Evolutionary conservation across 2,329 filamentous ascomycete genomes (phyloP).

Genomic region (Thermochaetoides dissita): DNA sequence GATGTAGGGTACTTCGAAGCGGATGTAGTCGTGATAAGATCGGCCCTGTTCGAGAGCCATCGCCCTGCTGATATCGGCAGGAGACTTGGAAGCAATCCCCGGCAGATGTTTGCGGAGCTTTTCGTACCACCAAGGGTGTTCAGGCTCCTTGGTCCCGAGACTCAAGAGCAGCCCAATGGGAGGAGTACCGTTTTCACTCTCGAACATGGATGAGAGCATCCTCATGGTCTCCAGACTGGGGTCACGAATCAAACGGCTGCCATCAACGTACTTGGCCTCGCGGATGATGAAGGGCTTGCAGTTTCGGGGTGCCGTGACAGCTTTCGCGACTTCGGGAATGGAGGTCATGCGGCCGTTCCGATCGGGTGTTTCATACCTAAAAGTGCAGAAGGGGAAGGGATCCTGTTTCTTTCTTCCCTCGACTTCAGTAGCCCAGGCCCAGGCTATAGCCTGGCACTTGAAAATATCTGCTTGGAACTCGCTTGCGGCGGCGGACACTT

Average conservation of each 20-base stretch:
- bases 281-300: slow-evolving; percentile 18
- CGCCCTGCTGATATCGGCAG: slow-evolving; percentile 1
- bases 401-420: slow-evolving; percentile 8
- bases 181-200: slow-evolving; percentile 6
- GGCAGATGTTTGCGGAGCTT: slow-evolving; percentile 5
- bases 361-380: slow-evolving; percentile 12
- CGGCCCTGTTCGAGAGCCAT: slow-evolving; percentile 8
- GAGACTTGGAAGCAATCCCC: no score
- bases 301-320: slow-evolving; percentile 13
- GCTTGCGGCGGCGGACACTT: slow-evolving; percentile 5
- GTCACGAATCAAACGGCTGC: slow-evolving; percentile 16
- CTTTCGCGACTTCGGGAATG: slow-evolving; percentile 16
- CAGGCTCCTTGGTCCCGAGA: slow-evolving; percentile 13
- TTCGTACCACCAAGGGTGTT: slow-evolving; percentile 15
- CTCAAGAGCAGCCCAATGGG: slow-evolving; percentile 14
- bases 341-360: slow-evolving; percentile 7
- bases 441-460: slow-evolving; percentile 15
- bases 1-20: slow-evolving; percentile 13
- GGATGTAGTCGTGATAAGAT: slow-evolving; percentile 13
- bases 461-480: slow-evolving; percentile 13
- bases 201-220: slow-evolving; percentile 12
- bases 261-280: slow-evolving; percentile 15
- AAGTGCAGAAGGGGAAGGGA: slow-evolving; percentile 16
- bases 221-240: slow-evolving; percentile 15
- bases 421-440: slow-evolving; percentile 17